A percentile compares a stretch with the other conserved stretches of the same genome.
Evolutionary conservation across 208 protist genomes (phyloP).

Genomic region (Willaertia magna): DNA sequence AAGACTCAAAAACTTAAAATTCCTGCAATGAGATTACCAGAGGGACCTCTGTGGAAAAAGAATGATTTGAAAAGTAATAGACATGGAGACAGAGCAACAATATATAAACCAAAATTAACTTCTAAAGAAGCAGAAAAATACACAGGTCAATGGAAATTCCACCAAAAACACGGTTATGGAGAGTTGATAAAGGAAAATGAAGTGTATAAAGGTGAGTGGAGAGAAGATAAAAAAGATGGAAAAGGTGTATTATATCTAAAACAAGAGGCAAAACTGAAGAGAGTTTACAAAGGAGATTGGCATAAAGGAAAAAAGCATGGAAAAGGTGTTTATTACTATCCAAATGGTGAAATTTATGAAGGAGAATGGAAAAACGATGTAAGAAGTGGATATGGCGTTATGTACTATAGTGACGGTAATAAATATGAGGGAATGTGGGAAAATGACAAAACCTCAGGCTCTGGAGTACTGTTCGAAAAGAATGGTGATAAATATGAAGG

Average conservation of each 20-base stretch:
- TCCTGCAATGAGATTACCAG: neutral
- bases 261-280: neutral
- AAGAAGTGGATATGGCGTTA: neutral
- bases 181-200: neutral
- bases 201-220: slow-evolving; percentile 48
- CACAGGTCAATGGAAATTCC: slow-evolving; percentile 53
- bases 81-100: neutral
- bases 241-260: neutral
- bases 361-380: slow-evolving; percentile 7
- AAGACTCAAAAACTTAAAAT: neutral
- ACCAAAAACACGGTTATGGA: slow-evolving; percentile 48
- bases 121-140: neutral
- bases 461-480: neutral
- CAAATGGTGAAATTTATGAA: slow-evolving; percentile 14
- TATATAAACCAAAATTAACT: neutral
- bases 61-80: neutral
- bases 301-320: slow-evolving; percentile 4
- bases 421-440: slow-evolving; percentile 50
- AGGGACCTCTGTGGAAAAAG: neutral
- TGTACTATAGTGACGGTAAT: neutral
- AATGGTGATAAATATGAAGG: slow-evolving; percentile 6
- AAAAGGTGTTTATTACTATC: neutral
- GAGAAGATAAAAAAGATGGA: slow-evolving; percentile 50
- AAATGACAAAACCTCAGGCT: slow-evolving; percentile 48
- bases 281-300: neutral